Percentiles rank a stretch among this genome's conserved stretches.
phyloP scores from a whole-genome alignment of 345 rosid genomes.

The Eutrema japonicum region DNA sequence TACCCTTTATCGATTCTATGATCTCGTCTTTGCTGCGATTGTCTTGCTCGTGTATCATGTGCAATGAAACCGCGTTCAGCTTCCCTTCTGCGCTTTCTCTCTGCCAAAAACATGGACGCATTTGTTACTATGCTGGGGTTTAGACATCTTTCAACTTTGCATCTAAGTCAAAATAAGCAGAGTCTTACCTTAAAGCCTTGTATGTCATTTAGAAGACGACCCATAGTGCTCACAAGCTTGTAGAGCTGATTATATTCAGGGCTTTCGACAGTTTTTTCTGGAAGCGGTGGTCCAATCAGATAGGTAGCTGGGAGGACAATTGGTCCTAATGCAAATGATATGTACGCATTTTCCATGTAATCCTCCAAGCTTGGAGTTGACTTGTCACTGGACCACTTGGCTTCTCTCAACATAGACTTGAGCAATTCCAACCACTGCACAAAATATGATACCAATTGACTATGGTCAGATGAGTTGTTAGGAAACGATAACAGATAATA shows the following conservation, averaged over 20 bases:
- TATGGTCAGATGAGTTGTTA: constrained; percentile 14
- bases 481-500: neutral
- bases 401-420: constrained; percentile 68
- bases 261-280: constrained; percentile 51
- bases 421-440: constrained; percentile 87
- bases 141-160: neutral
- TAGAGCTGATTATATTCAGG: constrained; percentile 51
- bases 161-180: neutral
- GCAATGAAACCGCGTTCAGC: constrained; percentile 66
- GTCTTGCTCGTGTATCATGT: constrained; percentile 48
- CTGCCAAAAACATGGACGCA: constrained; percentile 46
- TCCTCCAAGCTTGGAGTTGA: constrained; percentile 64
- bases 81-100: constrained; percentile 78
- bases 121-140: neutral
- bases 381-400: constrained; percentile 59
- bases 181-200: constrained; percentile 62
- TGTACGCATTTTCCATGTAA: constrained; percentile 67
- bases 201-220: constrained; percentile 85
- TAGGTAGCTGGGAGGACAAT: constrained; percentile 79
- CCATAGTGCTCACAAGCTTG: constrained; percentile 70
- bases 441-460: constrained; percentile 5
- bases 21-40: constrained; percentile 50
- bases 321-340: constrained; percentile 87
- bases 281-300: constrained; percentile 69
- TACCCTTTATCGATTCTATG: constrained; percentile 41